Conservation (phyloP, 768 basidiomycete species). For the Naganishia friedmannii region DNA sequence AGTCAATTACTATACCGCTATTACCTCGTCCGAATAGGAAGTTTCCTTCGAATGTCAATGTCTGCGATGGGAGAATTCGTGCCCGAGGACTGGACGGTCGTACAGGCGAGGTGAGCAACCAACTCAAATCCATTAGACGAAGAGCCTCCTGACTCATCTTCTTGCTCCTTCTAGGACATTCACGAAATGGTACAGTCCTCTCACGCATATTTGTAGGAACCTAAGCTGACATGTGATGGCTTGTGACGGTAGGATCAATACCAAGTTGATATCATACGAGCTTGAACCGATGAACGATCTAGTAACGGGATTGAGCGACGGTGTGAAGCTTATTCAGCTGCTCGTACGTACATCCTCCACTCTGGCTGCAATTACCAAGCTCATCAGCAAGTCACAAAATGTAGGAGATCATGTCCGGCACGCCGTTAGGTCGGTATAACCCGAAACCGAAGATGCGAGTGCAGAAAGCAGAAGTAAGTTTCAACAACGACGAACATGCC, state of each 20-base stretch:
- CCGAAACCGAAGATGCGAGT: slow-evolving; percentile 83
- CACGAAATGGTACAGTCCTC: slow-evolving; percentile 45
- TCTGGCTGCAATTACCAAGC: neutral
- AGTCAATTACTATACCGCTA: no score
- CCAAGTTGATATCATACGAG: slow-evolving; percentile 80
- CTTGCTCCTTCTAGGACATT: slow-evolving; percentile 40
- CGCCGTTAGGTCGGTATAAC: slow-evolving; percentile 68
- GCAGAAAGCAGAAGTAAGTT: slow-evolving; percentile 75
- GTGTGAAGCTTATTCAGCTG: slow-evolving; percentile 82
- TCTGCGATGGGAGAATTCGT: neutral
- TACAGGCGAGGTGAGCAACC: neutral
- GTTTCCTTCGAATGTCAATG: neutral
- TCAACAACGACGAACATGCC: neutral
- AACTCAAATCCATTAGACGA: no score
- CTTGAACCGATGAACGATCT: slow-evolving; percentile 86
- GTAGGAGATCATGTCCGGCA: slow-evolving; percentile 16
- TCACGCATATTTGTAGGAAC: neutral
- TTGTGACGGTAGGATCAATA: slow-evolving; percentile 71
- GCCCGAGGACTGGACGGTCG: slow-evolving; percentile 13
- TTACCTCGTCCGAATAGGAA: no score
- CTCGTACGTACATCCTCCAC: slow-evolving; percentile 19
- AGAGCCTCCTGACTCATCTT: no score
- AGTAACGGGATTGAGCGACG: slow-evolving; percentile 86
- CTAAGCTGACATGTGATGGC: neutral
- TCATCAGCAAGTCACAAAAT: neutral